Percentiles rank a stretch among this genome's conserved stretches.
These are phyloP conservation scores for Helicostylum pulchrum DNA, from an alignment of 192 early-diverging fungal genomes.

Conservation along the genomic window DNA sequence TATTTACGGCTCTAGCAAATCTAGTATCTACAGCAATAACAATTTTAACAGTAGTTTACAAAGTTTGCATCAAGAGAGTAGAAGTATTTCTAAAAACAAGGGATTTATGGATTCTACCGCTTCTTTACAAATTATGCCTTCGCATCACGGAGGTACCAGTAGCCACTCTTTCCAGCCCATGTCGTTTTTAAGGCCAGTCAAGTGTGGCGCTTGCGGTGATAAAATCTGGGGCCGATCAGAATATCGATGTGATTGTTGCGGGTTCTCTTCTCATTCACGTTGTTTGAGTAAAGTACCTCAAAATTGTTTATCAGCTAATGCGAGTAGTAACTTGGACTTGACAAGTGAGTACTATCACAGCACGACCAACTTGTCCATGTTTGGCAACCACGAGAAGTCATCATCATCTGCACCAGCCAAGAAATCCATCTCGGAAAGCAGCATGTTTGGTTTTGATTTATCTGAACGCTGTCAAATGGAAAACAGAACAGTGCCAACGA, in stretches of 20 bases:
- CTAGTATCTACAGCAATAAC: not conserved
- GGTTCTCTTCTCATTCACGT: slow-evolving; percentile 34
- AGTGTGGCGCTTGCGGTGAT: slow-evolving; percentile 50
- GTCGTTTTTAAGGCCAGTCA: slow-evolving; percentile 32
- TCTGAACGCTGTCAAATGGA: slow-evolving; percentile 52
- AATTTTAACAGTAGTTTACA: not conserved
- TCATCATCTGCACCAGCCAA: not conserved
- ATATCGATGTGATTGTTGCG: slow-evolving; percentile 41
- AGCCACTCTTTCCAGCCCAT: slow-evolving; percentile 18
- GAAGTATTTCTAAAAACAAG: not conserved
- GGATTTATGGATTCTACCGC: slow-evolving; percentile 6
- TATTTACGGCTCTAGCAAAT: not conserved
- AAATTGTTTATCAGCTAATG: not conserved
- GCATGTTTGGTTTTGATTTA: slow-evolving; percentile 65
- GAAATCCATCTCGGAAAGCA: not conserved
- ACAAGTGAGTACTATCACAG: not conserved
- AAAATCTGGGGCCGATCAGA: slow-evolving; percentile 48
- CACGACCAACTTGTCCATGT: not conserved
- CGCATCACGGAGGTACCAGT: not conserved
- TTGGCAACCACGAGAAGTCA: not conserved
- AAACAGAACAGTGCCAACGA: slow-evolving; percentile 52
- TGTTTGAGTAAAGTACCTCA: slow-evolving; percentile 30
- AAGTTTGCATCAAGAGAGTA: not conserved
- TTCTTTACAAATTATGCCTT: slow-evolving; percentile 9
- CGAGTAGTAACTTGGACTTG: not conserved